A percentile compares a stretch with the other conserved stretches of the same genome.
Evolutionary conservation across 2,329 filamentous ascomycete genomes (phyloP).

Genomic region (Xylariaceae sp.): DNA sequence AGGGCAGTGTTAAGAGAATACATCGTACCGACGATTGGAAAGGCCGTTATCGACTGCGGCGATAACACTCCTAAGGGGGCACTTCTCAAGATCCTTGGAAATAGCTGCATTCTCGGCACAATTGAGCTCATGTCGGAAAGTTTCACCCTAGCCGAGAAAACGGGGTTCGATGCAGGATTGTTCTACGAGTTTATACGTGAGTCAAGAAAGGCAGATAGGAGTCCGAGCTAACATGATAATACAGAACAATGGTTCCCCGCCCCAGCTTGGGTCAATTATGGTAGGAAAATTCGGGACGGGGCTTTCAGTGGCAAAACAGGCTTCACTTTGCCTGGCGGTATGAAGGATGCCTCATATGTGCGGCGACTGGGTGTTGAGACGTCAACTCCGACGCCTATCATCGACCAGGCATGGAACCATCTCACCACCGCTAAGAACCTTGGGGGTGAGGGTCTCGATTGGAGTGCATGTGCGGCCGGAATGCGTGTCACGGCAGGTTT

Average conservation of each 20-base stretch:
- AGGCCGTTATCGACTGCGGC: conserved; percentile 6
- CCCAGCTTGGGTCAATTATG: conserved; percentile 14
- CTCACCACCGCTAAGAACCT: conserved; percentile 10
- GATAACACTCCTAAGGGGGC: conserved; percentile 7
- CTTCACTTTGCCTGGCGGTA: conserved; percentile 12
- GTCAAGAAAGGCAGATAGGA: background rate
- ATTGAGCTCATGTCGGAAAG: conserved; percentile 16
- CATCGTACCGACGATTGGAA: conserved; percentile 5
- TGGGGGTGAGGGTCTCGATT: conserved; percentile 12
- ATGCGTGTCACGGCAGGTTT: conserved; percentile 17
- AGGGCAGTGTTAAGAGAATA: conserved; percentile 2
- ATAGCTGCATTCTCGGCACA: conserved; percentile 14
- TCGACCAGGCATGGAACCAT: conserved; percentile 15
- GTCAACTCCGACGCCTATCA: conserved; percentile 14
- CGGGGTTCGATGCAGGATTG: conserved; percentile 7
- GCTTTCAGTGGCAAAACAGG: conserved; percentile 14
- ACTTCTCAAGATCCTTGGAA: conserved; percentile 15
- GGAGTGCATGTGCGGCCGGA: conserved; percentile 14
- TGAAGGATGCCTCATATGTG: conserved; percentile 14
- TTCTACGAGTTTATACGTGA: conserved; percentile 19
- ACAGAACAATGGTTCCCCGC: conserved; percentile 15
- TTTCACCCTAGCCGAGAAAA: conserved; percentile 16
- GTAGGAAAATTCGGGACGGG: conserved; percentile 15
- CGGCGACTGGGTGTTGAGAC: conserved; percentile 12
- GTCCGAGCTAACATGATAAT: background rate